Evolutionary conservation across 2,329 filamentous ascomycete genomes (phyloP), one percentile per base, ranked within the genome.

Genomic region (Didymella keratinophila): DNA sequence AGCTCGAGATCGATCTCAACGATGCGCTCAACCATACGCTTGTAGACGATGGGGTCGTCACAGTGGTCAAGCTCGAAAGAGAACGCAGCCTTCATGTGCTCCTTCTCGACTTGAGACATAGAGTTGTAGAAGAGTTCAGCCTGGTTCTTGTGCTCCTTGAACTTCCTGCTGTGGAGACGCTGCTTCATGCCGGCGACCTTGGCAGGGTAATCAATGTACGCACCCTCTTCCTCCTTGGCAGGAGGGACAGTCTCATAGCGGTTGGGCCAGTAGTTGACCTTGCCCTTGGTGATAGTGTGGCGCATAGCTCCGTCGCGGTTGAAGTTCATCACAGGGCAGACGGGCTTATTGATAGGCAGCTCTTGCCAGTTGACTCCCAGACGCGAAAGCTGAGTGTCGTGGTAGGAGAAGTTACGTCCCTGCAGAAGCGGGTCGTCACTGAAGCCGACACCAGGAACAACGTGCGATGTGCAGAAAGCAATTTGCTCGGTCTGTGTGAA

Each of bases 121-220:
- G 89, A 93, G 80, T 94, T 94, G 80, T 87, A 94, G 80, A 95
- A 95, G 1, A 94, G 80, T 71, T 93, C 90, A 0, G 91, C 90
- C 74, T 95, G 91, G 48, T 84, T 88, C 76, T 86, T 86, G 72
- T 94, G 90, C 61, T 95, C 90, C 63, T 82, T 84, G 81, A 94
- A 94, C 78, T 94, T 94, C 65, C 83, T 83, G 63, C 87, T 90
- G 57, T 85, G 82, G 6, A 88, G 80, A 11, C 91, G 86, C 18
- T 83, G 79, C 79, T 95, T 94, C 72, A 91, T 87, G 3, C 90
- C 90, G 4, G 80, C 80, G 1, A 91, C 78, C 74, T 87, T 89
- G 59, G 86, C 79, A 0, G 87, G 84, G 65, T 87, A 89, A 45
- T 92, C 89, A 4, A 86, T 74, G 64, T 92, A 95, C 0, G 84